phyloP scores from a whole-genome alignment of 805 yeast species.

The Cephaloascus albidus region DNA sequence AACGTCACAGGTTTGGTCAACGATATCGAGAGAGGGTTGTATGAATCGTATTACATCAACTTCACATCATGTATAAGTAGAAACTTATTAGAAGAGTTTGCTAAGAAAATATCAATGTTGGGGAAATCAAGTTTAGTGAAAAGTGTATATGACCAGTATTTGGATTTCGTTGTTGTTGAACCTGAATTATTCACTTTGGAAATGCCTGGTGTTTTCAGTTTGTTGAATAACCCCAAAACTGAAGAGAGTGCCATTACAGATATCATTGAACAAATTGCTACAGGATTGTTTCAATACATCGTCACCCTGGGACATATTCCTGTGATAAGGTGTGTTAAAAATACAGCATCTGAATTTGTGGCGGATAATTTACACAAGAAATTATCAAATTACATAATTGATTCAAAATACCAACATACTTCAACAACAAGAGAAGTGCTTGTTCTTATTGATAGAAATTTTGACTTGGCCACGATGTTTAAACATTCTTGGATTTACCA shows the following conservation, averaged over 20 bases:
- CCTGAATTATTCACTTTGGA: constrained; percentile 83
- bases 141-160: constrained; percentile 91
- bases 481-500: constrained; percentile 97
- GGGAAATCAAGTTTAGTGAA: constrained; percentile 66
- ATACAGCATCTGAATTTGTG: constrained; percentile 93
- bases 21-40: constrained; percentile 68
- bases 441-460: constrained; percentile 75
- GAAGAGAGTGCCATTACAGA: constrained; percentile 66
- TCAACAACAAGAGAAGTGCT: constrained; percentile 61
- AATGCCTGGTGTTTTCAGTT: constrained; percentile 51
- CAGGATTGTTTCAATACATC: constrained; percentile 72
- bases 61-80: constrained; percentile 77
- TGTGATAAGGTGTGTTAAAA: constrained; percentile 80
- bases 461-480: constrained; percentile 90
- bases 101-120: constrained; percentile 65
- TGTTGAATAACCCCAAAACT: constrained; percentile 61
- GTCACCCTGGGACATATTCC: constrained; percentile 78
- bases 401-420: constrained; percentile 21
- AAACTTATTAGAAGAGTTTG: constrained; percentile 78
- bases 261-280: constrained; percentile 62
- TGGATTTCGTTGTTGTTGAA: constrained; percentile 88
- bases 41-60: constrained; percentile 74
- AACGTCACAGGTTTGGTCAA: constrained; percentile 61
- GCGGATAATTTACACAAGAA: constrained; percentile 80
- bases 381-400: constrained; percentile 78